Base-by-base conservation (phyloP, 345 rosid genomes). In the Excoecaria agallocha region DNA sequence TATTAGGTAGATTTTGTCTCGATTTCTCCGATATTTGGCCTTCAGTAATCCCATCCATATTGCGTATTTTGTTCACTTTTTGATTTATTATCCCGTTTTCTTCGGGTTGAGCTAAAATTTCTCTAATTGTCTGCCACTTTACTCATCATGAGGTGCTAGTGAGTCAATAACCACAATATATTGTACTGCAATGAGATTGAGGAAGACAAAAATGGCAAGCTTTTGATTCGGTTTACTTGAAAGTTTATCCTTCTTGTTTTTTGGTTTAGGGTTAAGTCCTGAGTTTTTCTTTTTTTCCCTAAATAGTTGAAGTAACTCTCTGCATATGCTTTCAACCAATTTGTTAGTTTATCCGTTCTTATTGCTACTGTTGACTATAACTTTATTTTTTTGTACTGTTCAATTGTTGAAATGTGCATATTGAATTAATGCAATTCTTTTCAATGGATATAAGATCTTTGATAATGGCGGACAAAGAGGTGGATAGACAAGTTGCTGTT, bases 381-480 rank as follows among this genome's bases (percentile, higher is more conserved):
- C n/a, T 22, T 22, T 48, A n/a, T 22, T 12, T 15, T 38, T 8
- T 0, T 48, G 50, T 68, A 50, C 24, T 55, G 59, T 55, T 55
- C n/a, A 55, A 55, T 55, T 43, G 10, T 55, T 19, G 24, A 55
- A 38, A 0, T 63, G 67, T 17, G 20, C 4, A 22, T 67, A 48
- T 25, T 8, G n/a, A 49, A 67, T 1, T 35, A 17, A 25, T 50
- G 20, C 19, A 22, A 49, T 46, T 25, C 55, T 69, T 46, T 72
- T 51, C 39, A 59, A 19, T 75, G 70, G 38, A 75, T 57, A 35
- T 0, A 70, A 59, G 82, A 72, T 57, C 35, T 61, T 62, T 35
- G 19, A 22, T 20, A 76, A 87, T 87, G 89, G 88, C 85, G 61
- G 81, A 75, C 12, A 86, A 84, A 30, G 78, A 41, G 72, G 60